Evolutionary conservation across 176 grass and related monocot genomes (phyloP), one percentile per base, ranked within the genome.

Genomic region (Lolium multiflorum): DNA sequence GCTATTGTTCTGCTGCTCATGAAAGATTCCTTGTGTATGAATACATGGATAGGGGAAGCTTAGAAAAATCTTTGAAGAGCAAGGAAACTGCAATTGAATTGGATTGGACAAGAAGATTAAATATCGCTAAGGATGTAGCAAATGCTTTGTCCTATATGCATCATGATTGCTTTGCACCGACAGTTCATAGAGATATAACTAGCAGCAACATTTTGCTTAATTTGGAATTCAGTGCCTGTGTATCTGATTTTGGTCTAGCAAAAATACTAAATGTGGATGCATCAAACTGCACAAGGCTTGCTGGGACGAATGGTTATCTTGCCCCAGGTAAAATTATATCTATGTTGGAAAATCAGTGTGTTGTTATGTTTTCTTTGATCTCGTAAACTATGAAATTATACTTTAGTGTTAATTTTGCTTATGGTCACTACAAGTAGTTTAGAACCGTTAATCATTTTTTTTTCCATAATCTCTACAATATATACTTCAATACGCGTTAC

Each of bases 241-340:
- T 73, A 14, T 73, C 70, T 7, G 70, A 73, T 73, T 73, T 73
- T 73, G 70, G 43, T 48, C 20, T 73, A 73, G 70, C 70, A 22
- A 73, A 73, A 73, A 12, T 47, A 48, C 70, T 73, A 73, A 11
- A 48, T 24, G 70, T 21, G 12, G 70, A 73, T 73, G 70, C 20
- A 73, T 48, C 70, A 73, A 73, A 73, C n/a, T 73, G 70, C 41
- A 73, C 70, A 73, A 73, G 20, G 70, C 70, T 73, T 48, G 20
- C 43, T 47, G 70, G 70, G 11, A 48, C 70, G 41, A 73, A 73
- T 21, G 70, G 70, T 48, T 73, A 73, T 73, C 43, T 73, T 73
- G 70, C 43, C n/a, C 69, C 43, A 15, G 70, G 70, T 73, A 73
- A 73, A 48, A 48, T 48, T 48, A 49, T 73, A 49, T 47, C 20